Conservation (phyloP, 805 yeast genomes). For the Limtongia smithiae region DNA sequence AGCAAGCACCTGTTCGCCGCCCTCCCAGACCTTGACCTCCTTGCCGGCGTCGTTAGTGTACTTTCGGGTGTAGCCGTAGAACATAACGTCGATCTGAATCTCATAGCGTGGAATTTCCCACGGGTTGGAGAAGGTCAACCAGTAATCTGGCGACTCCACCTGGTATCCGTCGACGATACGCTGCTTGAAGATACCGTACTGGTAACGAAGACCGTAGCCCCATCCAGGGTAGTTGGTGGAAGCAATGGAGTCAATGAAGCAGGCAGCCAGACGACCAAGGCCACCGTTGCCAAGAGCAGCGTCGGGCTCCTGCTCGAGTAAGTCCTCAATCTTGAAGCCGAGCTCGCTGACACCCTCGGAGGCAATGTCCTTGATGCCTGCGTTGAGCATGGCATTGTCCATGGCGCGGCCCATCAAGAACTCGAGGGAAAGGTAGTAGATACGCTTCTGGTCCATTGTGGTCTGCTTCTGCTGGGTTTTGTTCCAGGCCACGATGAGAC, state of each 20-base stretch:
- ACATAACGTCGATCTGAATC: constrained; percentile 84
- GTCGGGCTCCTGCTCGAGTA: constrained; percentile 82
- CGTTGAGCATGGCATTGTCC: constrained; percentile 88
- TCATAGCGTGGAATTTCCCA: constrained; percentile 90
- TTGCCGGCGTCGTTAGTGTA: constrained; percentile 50
- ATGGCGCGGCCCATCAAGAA: constrained; percentile 92
- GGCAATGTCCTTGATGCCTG: constrained; percentile 61
- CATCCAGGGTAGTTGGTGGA: constrained; percentile 87
- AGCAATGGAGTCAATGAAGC: constrained; percentile 84
- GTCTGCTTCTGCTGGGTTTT: constrained; percentile 90
- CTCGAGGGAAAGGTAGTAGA: constrained; percentile 82
- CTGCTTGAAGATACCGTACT: constrained; percentile 90
- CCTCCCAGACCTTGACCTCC: constrained; percentile 67
- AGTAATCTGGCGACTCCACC: constrained; percentile 90
- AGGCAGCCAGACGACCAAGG: constrained; percentile 89
- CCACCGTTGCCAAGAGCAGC: constrained; percentile 97
- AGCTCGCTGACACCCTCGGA: constrained; percentile 57
- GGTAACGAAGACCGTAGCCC: constrained; percentile 94
- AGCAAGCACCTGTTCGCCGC: constrained; percentile 86
- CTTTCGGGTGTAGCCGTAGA: constrained; percentile 75
- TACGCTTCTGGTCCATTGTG: constrained; percentile 74
- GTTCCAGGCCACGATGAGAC: constrained; percentile 82
- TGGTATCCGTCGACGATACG: constrained; percentile 87
- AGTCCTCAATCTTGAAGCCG: constrained; percentile 85
- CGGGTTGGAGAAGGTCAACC: constrained; percentile 85